Conservation (phyloP, 805 yeast species). For the Tetrapisispora taiwanensis region DNA sequence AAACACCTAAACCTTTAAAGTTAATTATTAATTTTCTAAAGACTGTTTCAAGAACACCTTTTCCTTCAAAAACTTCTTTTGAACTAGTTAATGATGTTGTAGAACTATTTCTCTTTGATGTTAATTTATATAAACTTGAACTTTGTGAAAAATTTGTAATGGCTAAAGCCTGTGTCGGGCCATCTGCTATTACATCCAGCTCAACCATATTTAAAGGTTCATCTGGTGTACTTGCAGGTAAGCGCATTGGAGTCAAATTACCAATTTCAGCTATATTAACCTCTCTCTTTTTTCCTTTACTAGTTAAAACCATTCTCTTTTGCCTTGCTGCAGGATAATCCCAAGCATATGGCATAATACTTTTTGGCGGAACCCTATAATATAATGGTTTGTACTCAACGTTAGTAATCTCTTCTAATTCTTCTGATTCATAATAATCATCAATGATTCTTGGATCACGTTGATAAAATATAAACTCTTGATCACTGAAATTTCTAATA, state of each 20-base stretch:
- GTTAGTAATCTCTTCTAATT: conserved; percentile 39
- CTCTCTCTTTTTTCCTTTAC: conserved; percentile 64
- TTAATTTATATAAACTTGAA: conserved; percentile 57
- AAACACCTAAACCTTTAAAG: conserved; percentile 80
- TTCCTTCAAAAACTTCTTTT: conserved; percentile 44
- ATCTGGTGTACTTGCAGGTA: conserved; percentile 39
- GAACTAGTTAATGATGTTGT: conserved; percentile 27
- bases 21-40: conserved; percentile 41
- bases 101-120: conserved; percentile 24
- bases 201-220: conserved; percentile 53
- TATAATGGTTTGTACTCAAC: conserved; percentile 63
- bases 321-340: conserved; percentile 87
- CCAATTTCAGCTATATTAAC: conserved; percentile 92
- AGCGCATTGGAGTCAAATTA: conserved; percentile 71
- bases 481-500: conserved; percentile 77
- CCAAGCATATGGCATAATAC: conserved; percentile 98
- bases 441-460: conserved; percentile 51
- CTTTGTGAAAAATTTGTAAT: conserved; percentile 75
- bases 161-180: conserved; percentile 82
- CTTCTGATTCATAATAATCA: conserved; percentile 36
- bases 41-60: conserved; percentile 26
- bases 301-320: conserved; percentile 67
- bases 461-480: conserved; percentile 81
- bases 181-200: conserved; percentile 90
- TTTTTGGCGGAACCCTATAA: conserved; percentile 74